Evolutionary conservation across 163 green algal species (phyloP), one percentile per base, ranked within the genome.

Genomic region (Prototheca stagnorum): DNA sequence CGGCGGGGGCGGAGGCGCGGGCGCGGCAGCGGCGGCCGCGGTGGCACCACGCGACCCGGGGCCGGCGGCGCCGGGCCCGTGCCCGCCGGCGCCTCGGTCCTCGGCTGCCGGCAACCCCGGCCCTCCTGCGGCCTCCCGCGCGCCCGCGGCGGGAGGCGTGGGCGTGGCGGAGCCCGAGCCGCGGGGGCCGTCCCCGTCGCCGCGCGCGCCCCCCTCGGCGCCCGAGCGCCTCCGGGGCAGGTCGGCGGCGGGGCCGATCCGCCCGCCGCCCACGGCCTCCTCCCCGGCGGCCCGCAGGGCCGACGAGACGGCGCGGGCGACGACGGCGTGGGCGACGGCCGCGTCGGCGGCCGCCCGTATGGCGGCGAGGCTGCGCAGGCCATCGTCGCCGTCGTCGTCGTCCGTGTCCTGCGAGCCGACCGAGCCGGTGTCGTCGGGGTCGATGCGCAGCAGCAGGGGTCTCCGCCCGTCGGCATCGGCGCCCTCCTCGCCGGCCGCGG

Each of bases 361-460:
- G 19, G 40, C 55, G 17, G 5, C 21, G 19, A 35, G 11, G 27
- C 56, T 53, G 28, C 55, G 44, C 22, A 34, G 29, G 14, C 41
- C 39, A 22, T 57, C 39, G 9, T 36, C 43, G 5, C 4, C 47
- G n/a, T 15, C 8, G 15, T 57, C 41, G 21, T 39, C 49, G 21
- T 57, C 55, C 44, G 62, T 76, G 57, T 79, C 70, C 28, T 64
- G 27, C 4, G 53, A 69, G 3, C 70, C 70, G n/a, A 79, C 70
- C 33, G 55, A 70, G 28, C 70, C 70, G 2, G 56, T 35, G 29
- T 77, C 67, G 42, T 73, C 67, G 5, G 48, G 27, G 41, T 76
- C 67, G 9, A 77, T 55, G 33, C 59, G 49, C 25, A 72, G 47
- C 11, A 79, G 42, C 43, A 77, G 46, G 0, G 67, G n/a, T n/a